Percentiles rank a stretch among this genome's conserved stretches.
Evolutionary conservation across 1,284 basidiomycete genomes (phyloP).

Genomic region (Ganoderma meredithae): DNA sequence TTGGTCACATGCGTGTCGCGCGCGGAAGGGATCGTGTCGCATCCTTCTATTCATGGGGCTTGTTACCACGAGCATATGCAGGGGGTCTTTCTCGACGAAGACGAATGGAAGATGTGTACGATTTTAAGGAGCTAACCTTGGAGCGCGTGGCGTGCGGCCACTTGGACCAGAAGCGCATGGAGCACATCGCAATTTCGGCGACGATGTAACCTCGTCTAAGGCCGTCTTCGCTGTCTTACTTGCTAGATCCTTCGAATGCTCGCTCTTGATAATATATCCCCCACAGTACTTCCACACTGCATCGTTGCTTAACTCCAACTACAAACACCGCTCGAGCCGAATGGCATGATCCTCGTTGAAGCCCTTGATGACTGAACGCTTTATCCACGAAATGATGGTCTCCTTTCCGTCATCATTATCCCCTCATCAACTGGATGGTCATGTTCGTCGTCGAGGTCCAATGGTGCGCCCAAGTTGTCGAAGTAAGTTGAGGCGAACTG

Average conservation of each 20-base stretch:
- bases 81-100: slow-evolving; percentile 1
- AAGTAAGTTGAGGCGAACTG: not conserved
- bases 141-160: not conserved
- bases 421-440: not conserved
- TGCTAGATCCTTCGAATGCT: not conserved
- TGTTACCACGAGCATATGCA: not conserved
- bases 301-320: not conserved
- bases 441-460: not conserved
- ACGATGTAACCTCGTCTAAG: not conserved
- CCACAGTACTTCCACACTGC: not conserved
- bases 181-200: not conserved
- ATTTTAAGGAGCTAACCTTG: not conserved
- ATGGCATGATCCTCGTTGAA: not conserved
- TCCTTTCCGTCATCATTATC: not conserved
- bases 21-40: not conserved
- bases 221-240: not conserved
- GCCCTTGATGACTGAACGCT: not conserved
- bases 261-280: not conserved
- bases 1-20: not conserved
- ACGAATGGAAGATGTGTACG: not conserved
- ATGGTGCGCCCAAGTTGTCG: not conserved
- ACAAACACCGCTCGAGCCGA: not conserved
- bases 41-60: not conserved
- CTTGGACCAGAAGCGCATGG: not conserved
- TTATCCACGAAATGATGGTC: not conserved